These are phyloP conservation scores for Fusarium phyllophilum DNA, from an alignment of 2,329 filamentous ascomycete genomes.

Conservation along the genomic window DNA sequence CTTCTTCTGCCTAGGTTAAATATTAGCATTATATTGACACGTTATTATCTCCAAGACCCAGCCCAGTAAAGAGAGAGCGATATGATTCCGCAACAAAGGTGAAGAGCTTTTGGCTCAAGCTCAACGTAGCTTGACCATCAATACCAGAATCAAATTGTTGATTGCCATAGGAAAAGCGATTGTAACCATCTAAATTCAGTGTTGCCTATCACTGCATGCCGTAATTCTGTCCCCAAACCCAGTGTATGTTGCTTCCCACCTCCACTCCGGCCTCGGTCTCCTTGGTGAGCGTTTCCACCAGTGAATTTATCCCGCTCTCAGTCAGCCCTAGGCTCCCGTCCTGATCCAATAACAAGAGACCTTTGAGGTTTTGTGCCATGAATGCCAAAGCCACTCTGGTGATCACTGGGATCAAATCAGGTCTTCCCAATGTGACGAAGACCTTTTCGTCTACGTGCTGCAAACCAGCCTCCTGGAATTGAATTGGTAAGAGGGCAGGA, in stretches of 20 bases:
- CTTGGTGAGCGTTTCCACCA: rapidly evolving
- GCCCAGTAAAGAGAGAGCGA: not conserved
- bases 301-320: rapidly evolving
- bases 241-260: rapidly evolving
- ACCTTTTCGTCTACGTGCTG: not conserved
- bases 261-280: rapidly evolving
- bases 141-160: not conserved
- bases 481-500: not conserved
- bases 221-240: not conserved
- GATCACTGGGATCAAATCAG: rapidly evolving
- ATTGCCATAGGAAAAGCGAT: not conserved
- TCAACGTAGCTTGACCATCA: not conserved
- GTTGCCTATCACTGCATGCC: rapidly evolving
- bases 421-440: not conserved
- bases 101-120: rapidly evolving
- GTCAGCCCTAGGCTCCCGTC: rapidly evolving
- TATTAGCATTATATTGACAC: rapidly evolving
- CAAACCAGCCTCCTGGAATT: rapidly evolving
- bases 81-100: too few relatives aligned
- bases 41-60: rapidly evolving
- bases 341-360: not conserved
- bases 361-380: rapidly evolving
- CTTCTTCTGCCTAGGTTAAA: not conserved
- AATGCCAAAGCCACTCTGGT: not conserved
- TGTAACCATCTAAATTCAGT: rapidly evolving